Percentiles rank a stretch among this genome's conserved stretches.
These are phyloP conservation scores for Blepharisma undulans DNA, from an alignment of 169 alveolate genomes.

Conservation along the genomic window DNA sequence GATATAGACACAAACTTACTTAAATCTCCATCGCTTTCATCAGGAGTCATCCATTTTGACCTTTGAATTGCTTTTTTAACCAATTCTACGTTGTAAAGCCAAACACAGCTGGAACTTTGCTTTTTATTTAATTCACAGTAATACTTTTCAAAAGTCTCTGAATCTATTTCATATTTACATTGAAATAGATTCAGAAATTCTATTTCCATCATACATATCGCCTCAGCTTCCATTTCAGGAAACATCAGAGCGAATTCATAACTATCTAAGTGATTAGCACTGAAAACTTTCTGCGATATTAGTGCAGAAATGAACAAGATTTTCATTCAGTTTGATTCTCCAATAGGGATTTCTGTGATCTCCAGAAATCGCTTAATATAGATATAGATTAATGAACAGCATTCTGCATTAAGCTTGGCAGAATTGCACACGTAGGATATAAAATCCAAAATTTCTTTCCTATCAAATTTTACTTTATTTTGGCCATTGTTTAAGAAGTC, in stretches of 20 bases:
- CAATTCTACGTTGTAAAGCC: background rate
- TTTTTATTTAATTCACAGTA: background rate
- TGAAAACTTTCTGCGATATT: background rate
- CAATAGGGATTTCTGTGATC: background rate
- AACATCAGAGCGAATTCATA: background rate
- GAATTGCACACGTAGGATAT: background rate
- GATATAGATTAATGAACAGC: background rate
- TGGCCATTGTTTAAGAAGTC: background rate
- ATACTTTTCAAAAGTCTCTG: background rate
- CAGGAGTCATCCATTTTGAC: background rate
- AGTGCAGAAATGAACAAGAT: background rate
- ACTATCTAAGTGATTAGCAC: background rate
- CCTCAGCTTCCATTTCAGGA: background rate
- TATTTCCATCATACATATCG: background rate
- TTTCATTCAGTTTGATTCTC: background rate
- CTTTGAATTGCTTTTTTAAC: background rate
- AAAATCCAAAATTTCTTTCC: background rate
- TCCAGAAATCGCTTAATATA: background rate
- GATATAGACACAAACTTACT: background rate
- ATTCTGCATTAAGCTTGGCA: background rate
- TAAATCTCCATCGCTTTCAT: background rate
- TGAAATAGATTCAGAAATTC: background rate
- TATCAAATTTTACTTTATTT: background rate
- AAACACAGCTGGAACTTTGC: background rate
- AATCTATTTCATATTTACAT: background rate